Percentiles rank a stretch among this genome's conserved stretches.
Evolutionary conservation across 352 stramenopile species (phyloP).

Genomic region (Globisporangium camurandrum): DNA sequence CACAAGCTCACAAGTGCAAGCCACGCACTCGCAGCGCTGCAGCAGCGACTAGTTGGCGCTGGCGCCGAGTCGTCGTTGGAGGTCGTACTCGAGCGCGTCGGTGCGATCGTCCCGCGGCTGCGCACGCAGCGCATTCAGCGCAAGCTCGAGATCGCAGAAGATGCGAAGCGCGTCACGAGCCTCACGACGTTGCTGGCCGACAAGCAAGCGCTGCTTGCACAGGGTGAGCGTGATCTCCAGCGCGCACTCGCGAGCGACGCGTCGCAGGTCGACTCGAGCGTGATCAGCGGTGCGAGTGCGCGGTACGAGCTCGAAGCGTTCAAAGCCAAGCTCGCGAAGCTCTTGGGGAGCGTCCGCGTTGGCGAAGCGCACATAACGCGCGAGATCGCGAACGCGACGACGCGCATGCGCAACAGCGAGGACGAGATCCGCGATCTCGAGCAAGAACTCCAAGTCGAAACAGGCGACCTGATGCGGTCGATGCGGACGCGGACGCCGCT

Average conservation of each 20-base stretch:
- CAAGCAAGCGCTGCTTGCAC: conserved; percentile 44
- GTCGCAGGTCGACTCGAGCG: conserved; percentile 50
- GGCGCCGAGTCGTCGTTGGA: conserved; percentile 55
- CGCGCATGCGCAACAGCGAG: conserved; percentile 56
- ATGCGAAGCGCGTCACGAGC: conserved; percentile 38
- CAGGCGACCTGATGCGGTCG: conserved; percentile 63
- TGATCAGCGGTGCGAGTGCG: conserved; percentile 45
- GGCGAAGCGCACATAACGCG: conserved; percentile 47
- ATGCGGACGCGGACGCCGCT: conserved; percentile 53
- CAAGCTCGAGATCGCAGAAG: conserved; percentile 50
- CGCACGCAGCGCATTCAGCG: conserved; percentile 46
- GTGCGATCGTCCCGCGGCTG: conserved; percentile 50
- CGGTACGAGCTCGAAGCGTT: conserved; percentile 74
- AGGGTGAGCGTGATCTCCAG: conserved; percentile 62
- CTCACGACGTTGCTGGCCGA: conserved; percentile 48
- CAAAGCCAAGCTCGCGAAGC: conserved; percentile 62
- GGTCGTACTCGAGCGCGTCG: conserved; percentile 56
- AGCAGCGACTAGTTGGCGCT: conserved; percentile 49
- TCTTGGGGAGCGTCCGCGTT: conserved; percentile 55
- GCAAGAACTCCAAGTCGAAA: conserved; percentile 56
- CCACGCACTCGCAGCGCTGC: conserved; percentile 33
- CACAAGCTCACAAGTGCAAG: conserved; percentile 34
- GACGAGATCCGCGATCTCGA: conserved; percentile 67
- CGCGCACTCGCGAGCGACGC: conserved; percentile 56
- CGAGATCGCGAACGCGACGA: conserved; percentile 54